These are phyloP conservation scores for Apiospora kogelbergensis DNA, from an alignment of 2,329 filamentous ascomycete genomes.

Conservation along the genomic window DNA sequence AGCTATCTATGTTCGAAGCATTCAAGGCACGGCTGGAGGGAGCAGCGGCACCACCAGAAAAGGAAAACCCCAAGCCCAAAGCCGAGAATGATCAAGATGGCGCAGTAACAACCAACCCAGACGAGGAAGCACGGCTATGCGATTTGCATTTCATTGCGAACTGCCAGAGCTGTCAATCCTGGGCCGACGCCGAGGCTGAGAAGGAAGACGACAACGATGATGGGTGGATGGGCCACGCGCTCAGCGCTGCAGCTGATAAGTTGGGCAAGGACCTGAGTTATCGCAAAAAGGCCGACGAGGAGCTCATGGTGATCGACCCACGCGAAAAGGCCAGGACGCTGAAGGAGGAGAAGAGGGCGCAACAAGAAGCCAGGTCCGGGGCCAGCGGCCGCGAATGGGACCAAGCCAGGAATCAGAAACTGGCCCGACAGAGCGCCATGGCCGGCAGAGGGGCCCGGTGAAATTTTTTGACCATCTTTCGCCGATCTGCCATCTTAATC, in stretches of 20 bases:
- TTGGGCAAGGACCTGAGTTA: constrained; percentile 90
- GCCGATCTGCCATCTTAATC: constrained; percentile 1
- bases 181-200: constrained; percentile 65
- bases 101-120: constrained; percentile 37
- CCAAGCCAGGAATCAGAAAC: constrained; percentile 55
- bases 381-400: constrained; percentile 59
- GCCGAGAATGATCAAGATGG: constrained; percentile 28
- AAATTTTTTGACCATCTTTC: constrained; percentile 13
- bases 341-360: constrained; percentile 61
- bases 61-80: constrained; percentile 29
- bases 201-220: constrained; percentile 60
- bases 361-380: constrained; percentile 53
- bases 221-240: constrained; percentile 82
- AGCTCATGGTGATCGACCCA: constrained; percentile 90
- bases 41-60: constrained; percentile 28
- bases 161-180: constrained; percentile 86
- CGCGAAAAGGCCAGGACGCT: constrained; percentile 77
- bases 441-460: constrained; percentile 58
- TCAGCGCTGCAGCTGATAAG: constrained; percentile 86
- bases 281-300: constrained; percentile 87
- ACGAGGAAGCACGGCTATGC: constrained; percentile 75
- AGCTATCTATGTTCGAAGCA: constrained; percentile 71
- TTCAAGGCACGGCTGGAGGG: constrained; percentile 78
- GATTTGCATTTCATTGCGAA: constrained; percentile 95
- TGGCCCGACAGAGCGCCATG: constrained; percentile 52